Base-by-base conservation (phyloP, 2,329 filamentous ascomycete species). In the Amylocarpus encephaloides region DNA sequence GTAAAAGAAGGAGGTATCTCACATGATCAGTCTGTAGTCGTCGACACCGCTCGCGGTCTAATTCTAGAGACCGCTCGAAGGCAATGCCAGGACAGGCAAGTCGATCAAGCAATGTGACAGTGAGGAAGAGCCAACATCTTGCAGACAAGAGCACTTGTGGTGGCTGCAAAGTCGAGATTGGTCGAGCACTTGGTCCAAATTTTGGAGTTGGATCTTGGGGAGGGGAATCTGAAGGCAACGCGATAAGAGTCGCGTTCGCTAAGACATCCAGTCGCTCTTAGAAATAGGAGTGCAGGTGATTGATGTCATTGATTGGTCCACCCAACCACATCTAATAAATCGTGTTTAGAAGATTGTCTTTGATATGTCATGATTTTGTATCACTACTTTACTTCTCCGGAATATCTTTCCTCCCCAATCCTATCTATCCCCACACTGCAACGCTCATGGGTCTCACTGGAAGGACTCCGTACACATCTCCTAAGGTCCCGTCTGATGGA, bases 401-500 rank as follows among this genome's bases (percentile, higher is more conserved):
- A n/a, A n/a, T n/a, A n/a, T 55, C 52, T 10, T 49, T 58, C 30
- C 48, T 59, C n/a, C 49, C 48, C 3, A 57, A 54, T 22, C 51
- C 48, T 22, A 46, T 48, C 11, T 26, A 42, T 35, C 19, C 22
- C 58, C 32, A 58, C 36, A 32, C 55, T 22, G 43, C 54, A 6
- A 56, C 54, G n/a, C 42, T 60, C 1, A 3, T 56, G 11, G 48
- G 52, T 15, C 15, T 61, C 9, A 49, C 35, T 16, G 44, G 52
- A 39, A 52, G 54, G n/a, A n/a, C n/a, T n/a, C n/a, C n/a, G n/a
- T 36, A 60, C 51, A 18, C 59, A 54, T 45, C 50, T 56, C 6
- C 51, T 57, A 9, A 47, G 59, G 43, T 56, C 49, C 11, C 55
- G 56, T 33, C 59, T 59, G 53, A 41, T 59, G 35, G 54, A 57